Percentiles rank a stretch among this genome's conserved stretches.
Evolutionary conservation across 1,284 basidiomycete genomes (phyloP).

Genomic region (Ganoderma meredithae): DNA sequence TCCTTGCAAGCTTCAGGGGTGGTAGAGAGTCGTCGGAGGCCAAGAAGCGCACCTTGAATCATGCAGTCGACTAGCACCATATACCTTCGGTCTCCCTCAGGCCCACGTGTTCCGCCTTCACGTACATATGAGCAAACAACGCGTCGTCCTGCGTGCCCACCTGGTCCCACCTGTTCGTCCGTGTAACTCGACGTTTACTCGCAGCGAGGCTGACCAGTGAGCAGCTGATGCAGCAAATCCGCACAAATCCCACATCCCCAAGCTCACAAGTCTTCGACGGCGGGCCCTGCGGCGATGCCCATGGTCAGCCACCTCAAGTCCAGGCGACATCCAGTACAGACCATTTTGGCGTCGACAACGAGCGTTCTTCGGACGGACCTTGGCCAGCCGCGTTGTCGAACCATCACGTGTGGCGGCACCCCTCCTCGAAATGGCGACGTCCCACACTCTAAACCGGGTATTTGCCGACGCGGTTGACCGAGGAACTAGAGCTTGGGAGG

Average conservation of each 20-base stretch:
- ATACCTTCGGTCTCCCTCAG: neutral
- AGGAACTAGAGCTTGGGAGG: neutral
- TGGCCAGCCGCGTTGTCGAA: neutral
- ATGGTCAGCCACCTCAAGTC: neutral
- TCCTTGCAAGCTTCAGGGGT: neutral
- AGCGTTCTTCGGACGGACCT: slow-evolving; percentile 4
- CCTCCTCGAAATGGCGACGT: neutral
- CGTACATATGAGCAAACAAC: slow-evolving; percentile 2
- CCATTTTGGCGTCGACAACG: neutral
- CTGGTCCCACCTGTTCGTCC: neutral
- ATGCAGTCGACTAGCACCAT: neutral
- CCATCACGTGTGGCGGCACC: neutral
- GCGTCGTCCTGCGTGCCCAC: neutral
- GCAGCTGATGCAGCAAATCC: neutral
- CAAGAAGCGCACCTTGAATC: neutral
- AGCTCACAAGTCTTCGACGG: neutral
- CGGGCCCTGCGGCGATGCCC: neutral
- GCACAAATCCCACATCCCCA: neutral
- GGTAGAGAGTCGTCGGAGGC: neutral
- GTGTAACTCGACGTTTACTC: neutral
- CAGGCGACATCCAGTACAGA: neutral
- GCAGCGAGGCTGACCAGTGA: neutral
- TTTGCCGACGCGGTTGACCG: neutral
- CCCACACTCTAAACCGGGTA: neutral
- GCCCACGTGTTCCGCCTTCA: neutral